A percentile compares a stretch with the other conserved stretches of the same genome.
phyloP scores from a whole-genome alignment of 257 asterid species.

The Lithospermum erythrorhizon region DNA sequence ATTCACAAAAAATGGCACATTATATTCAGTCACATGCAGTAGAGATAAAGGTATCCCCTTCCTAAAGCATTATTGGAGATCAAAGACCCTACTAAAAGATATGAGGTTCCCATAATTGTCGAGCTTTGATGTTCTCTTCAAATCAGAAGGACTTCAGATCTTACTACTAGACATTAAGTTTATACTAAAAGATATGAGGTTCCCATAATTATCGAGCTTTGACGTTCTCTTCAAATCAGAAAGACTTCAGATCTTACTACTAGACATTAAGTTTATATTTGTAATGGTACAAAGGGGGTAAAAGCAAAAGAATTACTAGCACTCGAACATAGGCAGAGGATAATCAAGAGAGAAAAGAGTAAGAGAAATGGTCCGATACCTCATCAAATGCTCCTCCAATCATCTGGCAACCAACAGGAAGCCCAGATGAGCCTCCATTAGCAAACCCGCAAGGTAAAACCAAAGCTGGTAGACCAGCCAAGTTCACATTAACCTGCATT shows the following conservation, averaged over 20 bases:
- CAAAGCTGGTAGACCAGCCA: conserved; percentile 97
- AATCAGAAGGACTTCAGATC: not conserved
- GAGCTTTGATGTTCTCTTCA: not conserved
- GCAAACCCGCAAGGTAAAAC: conserved; percentile 93
- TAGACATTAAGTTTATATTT: not conserved
- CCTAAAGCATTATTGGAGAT: not conserved
- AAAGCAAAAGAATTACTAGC: not conserved
- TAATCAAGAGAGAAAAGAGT: not conserved
- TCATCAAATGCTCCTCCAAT: conserved; percentile 88
- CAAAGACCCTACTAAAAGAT: not conserved
- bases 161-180: not conserved
- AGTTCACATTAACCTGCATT: conserved; percentile 85
- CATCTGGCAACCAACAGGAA: conserved; percentile 89
- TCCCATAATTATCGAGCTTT: not conserved
- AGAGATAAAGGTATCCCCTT: too few relatives aligned
- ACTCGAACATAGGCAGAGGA: not conserved
- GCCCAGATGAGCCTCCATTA: conserved; percentile 37
- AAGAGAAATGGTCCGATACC: conserved; percentile 25
- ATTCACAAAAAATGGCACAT: not conserved
- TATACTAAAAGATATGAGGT: not conserved
- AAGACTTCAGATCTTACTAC: not conserved
- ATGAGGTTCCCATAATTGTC: not conserved
- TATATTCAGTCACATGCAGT: not conserved
- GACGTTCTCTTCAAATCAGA: not conserved
- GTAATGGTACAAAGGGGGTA: not conserved